These are phyloP conservation scores for Globisporangium cystogenes DNA, from an alignment of 352 stramenopile species.

Conservation along the genomic window DNA sequence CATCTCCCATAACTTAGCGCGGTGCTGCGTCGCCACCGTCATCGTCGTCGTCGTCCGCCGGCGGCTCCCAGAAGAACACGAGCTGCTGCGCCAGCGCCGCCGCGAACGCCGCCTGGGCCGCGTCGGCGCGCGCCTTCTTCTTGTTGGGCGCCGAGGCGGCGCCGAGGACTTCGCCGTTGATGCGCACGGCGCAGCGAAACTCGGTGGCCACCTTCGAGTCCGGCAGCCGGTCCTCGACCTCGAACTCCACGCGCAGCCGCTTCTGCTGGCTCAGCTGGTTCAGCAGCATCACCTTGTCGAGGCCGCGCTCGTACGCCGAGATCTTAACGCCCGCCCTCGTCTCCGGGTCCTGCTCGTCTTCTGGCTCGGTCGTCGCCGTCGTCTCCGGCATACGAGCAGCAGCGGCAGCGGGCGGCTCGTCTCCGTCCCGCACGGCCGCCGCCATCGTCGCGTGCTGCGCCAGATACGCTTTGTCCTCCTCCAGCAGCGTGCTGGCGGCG, in stretches of 20 bases:
- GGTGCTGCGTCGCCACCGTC: not conserved
- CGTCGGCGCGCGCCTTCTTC: slow-evolving; percentile 74
- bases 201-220: slow-evolving; percentile 21
- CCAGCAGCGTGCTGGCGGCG: slow-evolving; percentile 33
- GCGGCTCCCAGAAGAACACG: slow-evolving; percentile 25
- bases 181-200: slow-evolving; percentile 44
- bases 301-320: slow-evolving; percentile 34
- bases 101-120: slow-evolving; percentile 64
- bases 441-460: slow-evolving; percentile 24
- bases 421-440: no score
- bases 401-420: no score
- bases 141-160: slow-evolving; percentile 50
- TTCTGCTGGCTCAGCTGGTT: slow-evolving; percentile 48
- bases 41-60: not conserved
- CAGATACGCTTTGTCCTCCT: slow-evolving; percentile 61
- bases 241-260: slow-evolving; percentile 33
- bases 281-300: slow-evolving; percentile 39
- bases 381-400: no score
- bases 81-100: slow-evolving; percentile 60
- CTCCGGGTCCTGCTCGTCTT: slow-evolving; percentile 26
- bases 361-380: slow-evolving; percentile 25
- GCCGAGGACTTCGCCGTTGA: slow-evolving; percentile 40
- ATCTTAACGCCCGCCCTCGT: slow-evolving; percentile 14
- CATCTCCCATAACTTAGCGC: no score
- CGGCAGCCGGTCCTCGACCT: slow-evolving; percentile 39